phyloP scores from a whole-genome alignment of 495 filamentous ascomycete species.

The Alectoria sarmentosa region DNA sequence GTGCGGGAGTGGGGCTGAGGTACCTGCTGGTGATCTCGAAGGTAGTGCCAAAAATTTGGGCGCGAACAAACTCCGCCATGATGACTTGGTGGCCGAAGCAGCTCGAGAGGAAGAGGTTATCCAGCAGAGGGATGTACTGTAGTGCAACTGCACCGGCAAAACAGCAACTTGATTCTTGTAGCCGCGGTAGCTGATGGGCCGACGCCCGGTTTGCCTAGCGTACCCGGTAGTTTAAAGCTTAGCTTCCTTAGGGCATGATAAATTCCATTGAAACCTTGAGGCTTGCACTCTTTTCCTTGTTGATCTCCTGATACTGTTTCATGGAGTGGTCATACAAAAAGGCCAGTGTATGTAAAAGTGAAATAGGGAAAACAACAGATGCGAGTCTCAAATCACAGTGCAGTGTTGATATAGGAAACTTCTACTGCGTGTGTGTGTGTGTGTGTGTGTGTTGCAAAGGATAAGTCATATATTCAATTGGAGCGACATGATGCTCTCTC shows the following conservation, averaged over 20 bases:
- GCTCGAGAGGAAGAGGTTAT: background rate
- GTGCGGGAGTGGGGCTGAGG: constrained; percentile 19
- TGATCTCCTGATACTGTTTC: constrained; percentile 23
- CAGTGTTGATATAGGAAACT: background rate
- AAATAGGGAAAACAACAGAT: no score
- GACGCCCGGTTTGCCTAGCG: constrained; percentile 8
- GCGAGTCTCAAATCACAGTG: background rate
- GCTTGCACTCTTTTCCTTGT: constrained; percentile 2
- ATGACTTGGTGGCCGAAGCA: constrained; percentile 28
- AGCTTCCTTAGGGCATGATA: constrained; percentile 4
- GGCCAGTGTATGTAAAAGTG: no score
- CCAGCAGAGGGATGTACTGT: background rate
- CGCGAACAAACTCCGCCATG: constrained; percentile 98
- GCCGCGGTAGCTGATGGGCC: constrained; percentile 14
- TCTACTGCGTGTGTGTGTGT: no score
- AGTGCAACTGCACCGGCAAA: background rate
- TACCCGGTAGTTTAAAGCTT: no score
- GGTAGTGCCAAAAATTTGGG: constrained; percentile 98
- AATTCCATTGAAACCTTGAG: no score
- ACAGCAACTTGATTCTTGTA: constrained; percentile 15
- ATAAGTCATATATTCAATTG: no score
- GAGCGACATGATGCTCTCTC: background rate
- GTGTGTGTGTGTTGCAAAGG: no score
- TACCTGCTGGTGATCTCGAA: constrained; percentile 99
- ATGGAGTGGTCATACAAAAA: no score